Evolutionary conservation across 2,329 filamentous ascomycete genomes (phyloP).

Genomic region (Endocalyx cinctus): DNA sequence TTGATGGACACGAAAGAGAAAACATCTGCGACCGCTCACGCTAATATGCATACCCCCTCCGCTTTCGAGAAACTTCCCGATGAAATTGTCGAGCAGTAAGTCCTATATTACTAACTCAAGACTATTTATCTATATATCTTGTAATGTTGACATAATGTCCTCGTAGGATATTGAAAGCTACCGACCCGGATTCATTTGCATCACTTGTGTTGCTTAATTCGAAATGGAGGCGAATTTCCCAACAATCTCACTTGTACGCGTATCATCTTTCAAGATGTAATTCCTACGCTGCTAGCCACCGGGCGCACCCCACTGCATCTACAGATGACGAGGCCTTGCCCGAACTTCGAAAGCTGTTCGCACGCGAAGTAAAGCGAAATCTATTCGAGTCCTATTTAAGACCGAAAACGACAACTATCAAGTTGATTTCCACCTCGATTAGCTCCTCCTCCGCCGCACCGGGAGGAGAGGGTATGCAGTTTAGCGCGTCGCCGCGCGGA

Average conservation of each 20-base stretch:
- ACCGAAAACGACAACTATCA: constrained; percentile 67
- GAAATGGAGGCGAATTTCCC: constrained; percentile 61
- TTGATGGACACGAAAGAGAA: no score
- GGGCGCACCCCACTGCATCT: constrained; percentile 26
- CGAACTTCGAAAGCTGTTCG: constrained; percentile 60
- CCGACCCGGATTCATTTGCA: constrained; percentile 61
- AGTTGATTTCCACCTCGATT: constrained; percentile 76
- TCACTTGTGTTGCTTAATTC: constrained; percentile 61
- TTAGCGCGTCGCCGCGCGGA: constrained; percentile 71
- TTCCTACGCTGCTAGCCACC: constrained; percentile 51
- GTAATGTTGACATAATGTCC: constrained; percentile 5
- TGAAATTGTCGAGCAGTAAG: constrained; percentile 66
- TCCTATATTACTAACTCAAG: constrained; percentile 6
- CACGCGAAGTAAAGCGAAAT: constrained; percentile 68
- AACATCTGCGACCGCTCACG: no score
- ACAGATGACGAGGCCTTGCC: constrained; percentile 48
- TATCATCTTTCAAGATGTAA: constrained; percentile 58
- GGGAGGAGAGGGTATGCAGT: constrained; percentile 80
- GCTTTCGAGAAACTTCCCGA: constrained; percentile 57
- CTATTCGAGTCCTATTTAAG: constrained; percentile 72
- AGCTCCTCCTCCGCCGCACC: constrained; percentile 81
- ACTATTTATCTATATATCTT: constrained; percentile 3
- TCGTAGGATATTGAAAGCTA: constrained; percentile 54
- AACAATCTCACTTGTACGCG: constrained; percentile 59
- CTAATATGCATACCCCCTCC: constrained; percentile 20